A percentile compares a stretch with the other conserved stretches of the same genome.
These are phyloP conservation scores for Penicillium nordicum DNA, from an alignment of 2,329 filamentous ascomycete species.

Conservation along the genomic window DNA sequence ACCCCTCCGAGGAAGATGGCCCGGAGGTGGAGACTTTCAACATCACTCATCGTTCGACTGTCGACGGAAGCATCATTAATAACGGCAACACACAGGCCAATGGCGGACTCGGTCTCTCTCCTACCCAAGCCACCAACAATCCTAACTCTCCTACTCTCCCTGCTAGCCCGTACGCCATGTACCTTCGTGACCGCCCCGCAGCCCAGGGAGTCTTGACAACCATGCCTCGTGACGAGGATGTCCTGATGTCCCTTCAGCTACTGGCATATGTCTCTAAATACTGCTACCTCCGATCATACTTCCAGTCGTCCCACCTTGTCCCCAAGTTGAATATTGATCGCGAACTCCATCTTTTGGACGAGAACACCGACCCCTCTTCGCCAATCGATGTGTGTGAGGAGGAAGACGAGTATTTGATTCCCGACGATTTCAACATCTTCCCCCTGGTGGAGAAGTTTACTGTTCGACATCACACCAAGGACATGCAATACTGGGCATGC, in stretches of 20 bases:
- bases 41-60: conserved; percentile 78
- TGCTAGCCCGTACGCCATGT: conserved; percentile 70
- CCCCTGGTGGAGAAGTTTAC: conserved; percentile 98
- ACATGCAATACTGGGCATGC: conserved; percentile 99
- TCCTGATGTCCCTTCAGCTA: conserved; percentile 94
- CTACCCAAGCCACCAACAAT: conserved; percentile 58
- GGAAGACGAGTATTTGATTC: conserved; percentile 82
- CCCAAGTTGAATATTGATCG: conserved; percentile 85
- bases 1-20: conserved; percentile 66
- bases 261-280: conserved; percentile 98
- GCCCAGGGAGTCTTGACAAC: conserved; percentile 75
- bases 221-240: conserved; percentile 95
- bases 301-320: conserved; percentile 90
- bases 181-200: conserved; percentile 69
- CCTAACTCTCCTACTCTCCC: conserved; percentile 71
- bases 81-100: conserved; percentile 64
- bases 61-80: conserved; percentile 78
- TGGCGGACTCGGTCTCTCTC: conserved; percentile 68
- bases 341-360: conserved; percentile 76
- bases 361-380: conserved; percentile 51
- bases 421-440: conserved; percentile 97
- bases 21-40: conserved; percentile 89
- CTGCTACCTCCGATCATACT: conserved; percentile 91
- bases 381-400: conserved; percentile 50
- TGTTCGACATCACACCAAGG: conserved; percentile 85